Base-by-base conservation (phyloP, 345 rosid species). In the Eucalyptus pumila region DNA sequence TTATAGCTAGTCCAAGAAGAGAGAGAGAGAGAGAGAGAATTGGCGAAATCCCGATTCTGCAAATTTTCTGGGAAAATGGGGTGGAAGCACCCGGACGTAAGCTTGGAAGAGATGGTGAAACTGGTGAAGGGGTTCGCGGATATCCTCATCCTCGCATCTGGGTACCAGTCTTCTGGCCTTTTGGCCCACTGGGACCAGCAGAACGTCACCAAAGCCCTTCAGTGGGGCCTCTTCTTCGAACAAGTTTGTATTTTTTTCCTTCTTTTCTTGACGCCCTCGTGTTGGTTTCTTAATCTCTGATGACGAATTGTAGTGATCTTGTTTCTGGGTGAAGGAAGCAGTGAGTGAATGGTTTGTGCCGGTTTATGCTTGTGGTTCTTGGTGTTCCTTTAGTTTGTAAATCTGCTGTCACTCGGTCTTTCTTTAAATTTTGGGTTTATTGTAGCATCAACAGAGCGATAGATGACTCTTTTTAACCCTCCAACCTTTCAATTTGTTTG, bases 191-290 rank as follows among this genome's bases (percentile, higher is more conserved):
- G 98, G 97, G 97, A 97, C 89, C 89, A 93, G 80, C 89, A 58
- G 9, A 94, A 93, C 90, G 92, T 95, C 92, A 93, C 87, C 56
- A 96, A 92, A 91, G 94, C 97, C 90, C 90, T 97, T 86, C 95
- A 93, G 37, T 97, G 98, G 99, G 97, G 93, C 89, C 90, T 94
- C 91, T 96, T 95, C 91, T 96, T 97, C 88, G 95, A 97, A 92
- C 92, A 94, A 34, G 98, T 97, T 49, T 11, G 93, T 47, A 42
- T 32, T 1, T 7, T 34, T 40, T 76, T 40, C 47, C 47, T 76
- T 76, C 47, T 37, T 40, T 40, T 76, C 40, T 76, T 6, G 85
- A 76, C 6, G 30, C 27, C 85, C 85, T 40, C 85, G 85, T 76
- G 30, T 40, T 21, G 85, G 44, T 76, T 76, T 76, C 44, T 72